Base-by-base conservation (phyloP, 148 eudicot genomes). In the Rhododendron henanense region DNA sequence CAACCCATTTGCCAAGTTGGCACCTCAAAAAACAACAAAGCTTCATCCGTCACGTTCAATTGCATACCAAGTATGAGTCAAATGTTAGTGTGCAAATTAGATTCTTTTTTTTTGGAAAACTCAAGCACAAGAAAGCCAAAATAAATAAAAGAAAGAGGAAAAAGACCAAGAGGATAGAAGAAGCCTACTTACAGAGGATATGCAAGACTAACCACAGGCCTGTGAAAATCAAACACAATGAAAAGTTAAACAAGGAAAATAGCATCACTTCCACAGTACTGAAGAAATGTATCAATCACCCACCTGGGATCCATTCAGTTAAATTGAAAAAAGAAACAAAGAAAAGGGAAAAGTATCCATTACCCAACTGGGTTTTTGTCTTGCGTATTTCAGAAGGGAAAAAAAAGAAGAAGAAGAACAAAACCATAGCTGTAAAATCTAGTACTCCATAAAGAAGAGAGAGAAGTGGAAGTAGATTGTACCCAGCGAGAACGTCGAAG, bases 401-500 rank as follows among this genome's bases (percentile, higher is more conserved):
- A 79, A 5, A 50, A 0, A 50, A 5, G 33, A 19, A 44, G 25
- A 8, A 39, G 41, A 41, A 41, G 45, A 41, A 82, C 11, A n/a
- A 45, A 16, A 19, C 9, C 18, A 47, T 2, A 69, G 9, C 50
- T 15, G 31, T 5, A 67, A n/a, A 5, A 41, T 41, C 45, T 5
- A 41, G 0, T 41, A 41, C 41, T 37, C 41, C 41, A 41, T 0
- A 44, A 65, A 41, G 74, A 4, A 5, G 39, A 41, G 21, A 61
- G 35, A 41, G 48, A 83, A 53, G 19, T 50, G 55, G 55, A 39
- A 79, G 50, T 78, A 81, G 6, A 77, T 77, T 78, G 75, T 89
- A 96, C 99, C 99, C 98, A 90, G 97, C 99, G 89, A 96, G 96
- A 87, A 96, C 91, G 83, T 96, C 99, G 75, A 96, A 87, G 86